Evolutionary conservation across 2,329 filamentous ascomycete species (phyloP).

Genomic region (Fusarium newnesense): DNA sequence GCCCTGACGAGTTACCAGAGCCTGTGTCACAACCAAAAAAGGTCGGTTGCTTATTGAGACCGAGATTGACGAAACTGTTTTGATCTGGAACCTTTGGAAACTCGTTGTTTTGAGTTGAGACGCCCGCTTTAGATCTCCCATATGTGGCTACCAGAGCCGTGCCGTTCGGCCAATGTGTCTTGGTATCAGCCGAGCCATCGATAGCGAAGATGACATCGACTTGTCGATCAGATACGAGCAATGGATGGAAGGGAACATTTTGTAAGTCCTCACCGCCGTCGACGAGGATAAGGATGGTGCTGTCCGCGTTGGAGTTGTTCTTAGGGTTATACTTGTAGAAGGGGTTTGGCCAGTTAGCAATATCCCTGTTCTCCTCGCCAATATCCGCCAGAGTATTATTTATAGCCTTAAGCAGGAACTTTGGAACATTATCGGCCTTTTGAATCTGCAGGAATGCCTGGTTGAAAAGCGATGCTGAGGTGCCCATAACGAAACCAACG

Average conservation of each 20-base stretch:
- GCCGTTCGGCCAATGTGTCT: conserved; percentile 78
- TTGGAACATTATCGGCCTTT: conserved; percentile 47
- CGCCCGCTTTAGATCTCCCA: conserved; percentile 67
- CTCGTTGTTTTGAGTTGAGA: conserved; percentile 69
- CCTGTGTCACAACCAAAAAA: conserved; percentile 79
- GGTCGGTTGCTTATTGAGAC: conserved; percentile 76
- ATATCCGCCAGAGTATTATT: conserved; percentile 63
- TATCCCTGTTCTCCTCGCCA: conserved; percentile 72
- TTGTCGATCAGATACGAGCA: conserved; percentile 76
- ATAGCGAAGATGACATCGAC: conserved; percentile 86
- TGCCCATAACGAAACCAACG: conserved; percentile 85
- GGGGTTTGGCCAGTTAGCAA: conserved; percentile 81
- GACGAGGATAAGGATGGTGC: conserved; percentile 72
- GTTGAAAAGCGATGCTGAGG: conserved; percentile 87
- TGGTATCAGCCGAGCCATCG: conserved; percentile 80
- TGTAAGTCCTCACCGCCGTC: conserved; percentile 83
- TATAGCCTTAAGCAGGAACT: conserved; percentile 63
- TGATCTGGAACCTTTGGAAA: conserved; percentile 79
- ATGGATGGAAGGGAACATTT: conserved; percentile 81
- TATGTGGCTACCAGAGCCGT: conserved; percentile 80
- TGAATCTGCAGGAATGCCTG: conserved; percentile 72
- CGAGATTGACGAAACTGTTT: conserved; percentile 82
- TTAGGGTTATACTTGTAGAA: conserved; percentile 73
- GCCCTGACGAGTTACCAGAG: conserved; percentile 49
- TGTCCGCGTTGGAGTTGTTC: conserved; percentile 66